Evolutionary conservation across 73 alveolate species (phyloP).

Genomic region (Halteria grandinella): DNA sequence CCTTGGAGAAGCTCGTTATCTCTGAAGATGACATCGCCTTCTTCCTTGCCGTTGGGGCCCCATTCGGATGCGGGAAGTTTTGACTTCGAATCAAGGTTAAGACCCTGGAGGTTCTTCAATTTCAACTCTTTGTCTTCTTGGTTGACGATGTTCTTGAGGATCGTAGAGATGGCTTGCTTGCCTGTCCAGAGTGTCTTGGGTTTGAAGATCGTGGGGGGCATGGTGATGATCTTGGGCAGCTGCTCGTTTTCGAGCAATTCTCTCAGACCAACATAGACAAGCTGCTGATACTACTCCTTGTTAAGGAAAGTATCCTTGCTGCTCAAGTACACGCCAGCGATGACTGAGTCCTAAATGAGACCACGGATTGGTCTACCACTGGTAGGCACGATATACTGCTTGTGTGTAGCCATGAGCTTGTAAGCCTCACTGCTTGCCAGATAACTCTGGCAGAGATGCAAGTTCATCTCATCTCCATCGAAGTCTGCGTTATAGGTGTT

Average conservation of each 20-base stretch:
- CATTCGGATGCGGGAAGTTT: constrained; percentile 82
- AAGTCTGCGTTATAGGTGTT: constrained; percentile 99
- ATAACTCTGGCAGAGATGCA: constrained; percentile 95
- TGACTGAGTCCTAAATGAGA: constrained; percentile 97
- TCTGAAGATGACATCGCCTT: constrained; percentile 86
- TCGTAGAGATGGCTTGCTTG: constrained; percentile 88
- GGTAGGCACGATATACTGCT: constrained; percentile 96
- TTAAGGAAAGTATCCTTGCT: constrained; percentile 92
- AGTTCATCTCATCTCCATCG: constrained; percentile 99
- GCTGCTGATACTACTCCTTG: constrained; percentile 90
- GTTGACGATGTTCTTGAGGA: constrained; percentile 83
- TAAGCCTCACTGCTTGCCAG: constrained; percentile 93
- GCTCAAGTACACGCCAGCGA: constrained; percentile 94
- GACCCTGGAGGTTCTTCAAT: constrained; percentile 56
- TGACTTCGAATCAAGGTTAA: constrained; percentile 86
- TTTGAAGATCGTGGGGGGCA: constrained; percentile 92
- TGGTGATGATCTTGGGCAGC: constrained; percentile 73
- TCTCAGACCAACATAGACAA: constrained; percentile 89
- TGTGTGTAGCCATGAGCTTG: constrained; percentile 87
- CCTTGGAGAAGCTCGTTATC: constrained; percentile 90
- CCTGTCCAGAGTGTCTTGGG: constrained; percentile 97
- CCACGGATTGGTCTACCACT: constrained; percentile 99
- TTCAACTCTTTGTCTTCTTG: constrained; percentile 73
- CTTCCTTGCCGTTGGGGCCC: constrained; percentile 85
- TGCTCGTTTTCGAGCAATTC: constrained; percentile 78